phyloP scores from a whole-genome alignment of 2,329 filamentous ascomycete species.

The Aquanectria penicillioides region DNA sequence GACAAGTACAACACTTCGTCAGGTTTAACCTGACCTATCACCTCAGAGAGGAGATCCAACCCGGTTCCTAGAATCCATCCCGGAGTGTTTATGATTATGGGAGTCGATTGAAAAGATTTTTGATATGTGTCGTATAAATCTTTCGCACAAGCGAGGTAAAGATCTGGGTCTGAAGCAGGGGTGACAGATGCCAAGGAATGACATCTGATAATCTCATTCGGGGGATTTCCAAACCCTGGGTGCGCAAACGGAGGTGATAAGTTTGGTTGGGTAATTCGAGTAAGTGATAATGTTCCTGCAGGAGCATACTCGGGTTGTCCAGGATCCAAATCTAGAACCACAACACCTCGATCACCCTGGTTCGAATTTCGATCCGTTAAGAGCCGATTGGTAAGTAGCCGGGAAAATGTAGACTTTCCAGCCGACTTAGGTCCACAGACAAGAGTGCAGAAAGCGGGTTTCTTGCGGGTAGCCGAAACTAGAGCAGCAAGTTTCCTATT shows the following conservation, averaged over 20 bases:
- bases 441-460: constrained; percentile 57
- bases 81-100: constrained; percentile 78
- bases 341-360: constrained; percentile 49
- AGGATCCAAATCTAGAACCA: constrained; percentile 79
- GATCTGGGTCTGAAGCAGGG: constrained; percentile 71
- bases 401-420: constrained; percentile 80
- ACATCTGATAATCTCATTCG: constrained; percentile 60
- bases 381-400: constrained; percentile 72
- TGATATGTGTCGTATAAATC: constrained; percentile 71
- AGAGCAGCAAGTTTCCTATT: constrained; percentile 66
- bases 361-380: constrained; percentile 55
- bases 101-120: constrained; percentile 54
- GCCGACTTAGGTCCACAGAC: constrained; percentile 77
- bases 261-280: constrained; percentile 68
- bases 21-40: constrained; percentile 65
- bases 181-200: constrained; percentile 74
- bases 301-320: constrained; percentile 80
- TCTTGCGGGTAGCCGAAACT: constrained; percentile 44
- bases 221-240: constrained; percentile 48
- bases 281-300: constrained; percentile 75
- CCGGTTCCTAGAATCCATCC: constrained; percentile 80
- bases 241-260: constrained; percentile 76
- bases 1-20: constrained; percentile 76
- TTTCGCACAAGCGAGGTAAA: constrained; percentile 71
- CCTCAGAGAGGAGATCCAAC: constrained; percentile 68